Base-by-base conservation (phyloP, 441 rosid species). In the Erodium trifolium region DNA sequence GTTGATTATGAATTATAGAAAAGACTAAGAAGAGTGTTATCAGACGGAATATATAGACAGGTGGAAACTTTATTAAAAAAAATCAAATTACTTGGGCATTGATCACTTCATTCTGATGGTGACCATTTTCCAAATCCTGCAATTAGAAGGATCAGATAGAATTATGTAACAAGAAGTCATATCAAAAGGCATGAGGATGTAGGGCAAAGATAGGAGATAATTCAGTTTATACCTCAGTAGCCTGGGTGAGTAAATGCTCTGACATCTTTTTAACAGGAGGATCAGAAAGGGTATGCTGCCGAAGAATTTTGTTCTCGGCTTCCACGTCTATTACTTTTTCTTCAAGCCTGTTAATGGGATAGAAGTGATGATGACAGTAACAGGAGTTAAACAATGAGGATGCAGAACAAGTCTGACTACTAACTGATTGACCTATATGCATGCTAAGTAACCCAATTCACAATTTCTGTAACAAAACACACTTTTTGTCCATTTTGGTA, bases 261-360 rank as follows among this genome's bases (percentile, higher is more conserved):
- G 88, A 81, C 14, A 27, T 62, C 65, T 62, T 62, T 62, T 23
- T 62, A 11, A 62, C 65, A 23, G 65, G 65, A 0, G 37, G 31
- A 10, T 23, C 11, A 68, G 70, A 67, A 74, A 87, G 71, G 17
- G 87, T 82, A 80, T 92, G 87, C 78, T 81, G 88, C 75, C 80
- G 80, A 71, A 82, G 83, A 78, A 83, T 83, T 65, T 92, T 81
- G 71, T 83, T 87, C 78, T 81, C 88, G 9, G 87, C 74, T 81
- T 90, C 96, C 81, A 89, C 84, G 76, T 90, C 94, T 69, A 85
- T 82, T 55, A 95, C 77, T 75, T 85, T 92, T 82, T 89, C 98
- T 75, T 86, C 87, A 57, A 95, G 90, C 81, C 99, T 92, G 65
- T 9, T 27, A 78, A 76, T 11, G 3, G 71, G 70, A 73, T 62